A percentile compares a stretch with the other conserved stretches of the same genome.
Conservation (phyloP, 305 asterid genomes). For the Ruellia speciosa region DNA sequence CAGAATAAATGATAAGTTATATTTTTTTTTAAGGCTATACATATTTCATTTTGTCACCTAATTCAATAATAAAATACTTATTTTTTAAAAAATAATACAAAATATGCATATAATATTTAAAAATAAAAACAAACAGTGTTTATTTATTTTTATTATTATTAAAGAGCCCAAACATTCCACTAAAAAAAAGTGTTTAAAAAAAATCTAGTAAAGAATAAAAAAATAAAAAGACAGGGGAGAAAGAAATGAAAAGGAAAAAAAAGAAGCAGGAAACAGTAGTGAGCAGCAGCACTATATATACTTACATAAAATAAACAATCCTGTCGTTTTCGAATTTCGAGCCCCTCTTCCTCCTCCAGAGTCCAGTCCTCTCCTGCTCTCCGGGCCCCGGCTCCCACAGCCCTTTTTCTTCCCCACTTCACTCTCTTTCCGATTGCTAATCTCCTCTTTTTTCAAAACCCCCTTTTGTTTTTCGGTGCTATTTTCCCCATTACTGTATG, state of each 20-base stretch:
- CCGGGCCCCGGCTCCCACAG: background rate
- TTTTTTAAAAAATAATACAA: no score
- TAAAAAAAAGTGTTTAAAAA: no score
- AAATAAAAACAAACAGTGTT: no score
- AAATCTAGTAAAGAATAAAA: background rate
- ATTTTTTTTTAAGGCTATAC: no score
- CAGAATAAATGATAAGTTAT: no score
- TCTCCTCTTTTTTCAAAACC: background rate
- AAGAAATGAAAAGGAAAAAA: background rate
- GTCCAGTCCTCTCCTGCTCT: background rate
- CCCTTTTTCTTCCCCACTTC: constrained; percentile 12
- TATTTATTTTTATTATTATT: no score
- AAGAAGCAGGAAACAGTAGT: constrained; percentile 22
- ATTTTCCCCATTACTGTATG: no score
- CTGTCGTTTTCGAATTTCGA: constrained; percentile 26
- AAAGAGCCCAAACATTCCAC: no score
- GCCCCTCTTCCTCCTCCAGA: background rate
- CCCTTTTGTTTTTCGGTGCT: background rate
- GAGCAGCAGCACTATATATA: constrained; percentile 10
- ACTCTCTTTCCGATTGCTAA: background rate
- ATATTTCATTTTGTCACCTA: no score
- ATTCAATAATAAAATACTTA: no score
- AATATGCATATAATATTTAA: no score
- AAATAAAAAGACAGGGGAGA: background rate
- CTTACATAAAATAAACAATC: constrained; percentile 18